Base-by-base conservation (phyloP, 495 filamentous ascomycete species). In the Aspergillus bridgeri region DNA sequence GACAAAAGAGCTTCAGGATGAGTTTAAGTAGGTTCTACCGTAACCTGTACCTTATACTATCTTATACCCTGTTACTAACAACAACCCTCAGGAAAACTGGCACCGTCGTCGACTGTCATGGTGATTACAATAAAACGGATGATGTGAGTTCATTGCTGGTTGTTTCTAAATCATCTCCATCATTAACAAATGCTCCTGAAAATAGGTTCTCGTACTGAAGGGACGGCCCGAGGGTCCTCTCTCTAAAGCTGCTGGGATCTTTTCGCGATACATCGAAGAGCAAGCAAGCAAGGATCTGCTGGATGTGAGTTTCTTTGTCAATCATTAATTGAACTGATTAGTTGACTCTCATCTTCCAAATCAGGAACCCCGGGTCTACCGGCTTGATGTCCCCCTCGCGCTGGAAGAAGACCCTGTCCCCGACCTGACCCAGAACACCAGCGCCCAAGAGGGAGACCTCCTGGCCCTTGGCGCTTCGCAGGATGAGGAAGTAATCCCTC, bases 251-350 rank as follows among this genome's bases (percentile, higher is more conserved):
- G 60, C 59, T 0, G 33, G 21, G 0, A 0, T 65, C 7, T 47
- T 68, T 8, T 58, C 64, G 2, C 24, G 29, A 3, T 66, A 65
- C 21, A 63, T 72, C 46, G 60, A 65, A 15, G 47, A 59, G 6
- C 60, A 72, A 9, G 60, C 42, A 13, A 51, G 60, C 18, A 66
- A 68, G 27, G 64, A 72, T 46, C 51, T 70, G 4, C 45, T 70
- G 13, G 65, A 70, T 57, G 69, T 72, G 57, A 19, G 62, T 42
- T 4, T 54, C 21, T 7, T 42, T 6, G 1, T 17, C 24, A 47
- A 9, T 23, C 13, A 42, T 42, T 18, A 9, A 56, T 54, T 23
- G 51, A 43, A 1, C 18, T 21, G 24, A 24, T 51, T 3, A 8
- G 33, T 24, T 42, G 18, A 22, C 45, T 19, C 18, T 19, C 1